Evolutionary conservation across 768 basidiomycete species (phyloP).

Genomic region (Lactarius sp.): DNA sequence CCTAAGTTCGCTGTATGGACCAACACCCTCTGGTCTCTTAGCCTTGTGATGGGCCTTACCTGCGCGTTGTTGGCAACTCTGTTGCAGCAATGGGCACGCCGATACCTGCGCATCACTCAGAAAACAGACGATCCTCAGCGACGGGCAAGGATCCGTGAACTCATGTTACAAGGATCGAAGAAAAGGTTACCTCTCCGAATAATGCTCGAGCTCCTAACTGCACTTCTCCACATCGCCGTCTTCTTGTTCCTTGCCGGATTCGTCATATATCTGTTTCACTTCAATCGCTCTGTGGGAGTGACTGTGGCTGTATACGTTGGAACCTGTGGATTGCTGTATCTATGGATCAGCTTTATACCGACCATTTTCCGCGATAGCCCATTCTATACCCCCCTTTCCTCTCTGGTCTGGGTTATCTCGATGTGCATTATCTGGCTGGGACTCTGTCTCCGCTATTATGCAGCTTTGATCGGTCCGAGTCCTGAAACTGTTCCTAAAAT

Average conservation of each 20-base stretch:
- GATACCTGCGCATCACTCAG: conserved; percentile 5
- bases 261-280: neutral
- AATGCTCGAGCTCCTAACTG: neutral
- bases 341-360: neutral
- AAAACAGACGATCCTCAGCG: neutral
- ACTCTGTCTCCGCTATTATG: neutral
- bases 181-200: neutral
- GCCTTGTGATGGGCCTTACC: conserved; percentile 1
- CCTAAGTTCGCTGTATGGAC: too few species aligned
- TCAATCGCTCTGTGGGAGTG: neutral
- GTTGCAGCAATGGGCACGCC: conserved; percentile 13
- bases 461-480: too few species aligned
- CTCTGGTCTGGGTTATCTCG: neutral
- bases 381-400: too few species aligned
- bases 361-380: neutral
- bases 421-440: neutral
- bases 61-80: neutral
- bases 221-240: conserved; percentile 7
- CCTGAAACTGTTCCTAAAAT: too few species aligned
- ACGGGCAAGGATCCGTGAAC: conserved; percentile 8
- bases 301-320: neutral
- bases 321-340: neutral
- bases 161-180: neutral
- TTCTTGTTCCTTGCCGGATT: too few species aligned
- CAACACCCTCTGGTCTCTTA: conserved; percentile 1